Percentiles rank a stretch among this genome's conserved stretches.
phyloP scores from a whole-genome alignment of 768 basidiomycete species.

The Hortiboletus flavorubellus region DNA sequence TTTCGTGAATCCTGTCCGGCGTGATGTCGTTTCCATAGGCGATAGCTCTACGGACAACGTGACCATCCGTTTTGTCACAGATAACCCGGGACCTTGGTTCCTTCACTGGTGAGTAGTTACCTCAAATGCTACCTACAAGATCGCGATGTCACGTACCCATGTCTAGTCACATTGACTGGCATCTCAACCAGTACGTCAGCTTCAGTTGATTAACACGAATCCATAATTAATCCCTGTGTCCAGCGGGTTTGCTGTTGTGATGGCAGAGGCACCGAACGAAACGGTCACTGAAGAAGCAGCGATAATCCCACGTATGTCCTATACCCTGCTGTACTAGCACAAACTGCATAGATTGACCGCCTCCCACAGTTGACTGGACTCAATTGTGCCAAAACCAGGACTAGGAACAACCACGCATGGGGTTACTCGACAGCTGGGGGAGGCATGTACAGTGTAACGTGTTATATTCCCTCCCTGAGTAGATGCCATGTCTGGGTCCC shows the following conservation, averaged over 20 bases:
- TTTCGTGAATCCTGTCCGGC: conserved; percentile 34
- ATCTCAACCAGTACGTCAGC: conserved; percentile 16
- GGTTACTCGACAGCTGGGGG: too few relatives aligned
- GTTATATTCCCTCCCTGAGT: too few relatives aligned
- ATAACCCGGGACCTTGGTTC: conserved; percentile 60
- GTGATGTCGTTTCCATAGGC: conserved; percentile 31
- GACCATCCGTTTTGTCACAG: conserved; percentile 56
- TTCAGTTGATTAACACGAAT: neutral
- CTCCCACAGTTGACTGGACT: conserved; percentile 13
- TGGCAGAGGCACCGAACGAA: conserved; percentile 23
- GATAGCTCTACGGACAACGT: conserved; percentile 38
- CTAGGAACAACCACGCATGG: neutral
- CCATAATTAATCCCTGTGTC: neutral
- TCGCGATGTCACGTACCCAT: neutral
- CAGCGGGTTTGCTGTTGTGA: conserved; percentile 23
- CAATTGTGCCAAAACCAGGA: conserved; percentile 5
- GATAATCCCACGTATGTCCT: conserved; percentile 20
- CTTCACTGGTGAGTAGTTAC: conserved; percentile 1
- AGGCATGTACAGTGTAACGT: too few relatives aligned
- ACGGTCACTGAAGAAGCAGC: conserved; percentile 4
- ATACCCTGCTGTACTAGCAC: neutral
- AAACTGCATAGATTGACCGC: conserved; percentile 7
- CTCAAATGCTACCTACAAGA: neutral
- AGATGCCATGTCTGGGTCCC: too few relatives aligned
- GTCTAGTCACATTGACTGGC: conserved; percentile 21